phyloP scores from a whole-genome alignment of 2,329 filamentous ascomycete genomes.

The Akanthomyces muscarius region DNA sequence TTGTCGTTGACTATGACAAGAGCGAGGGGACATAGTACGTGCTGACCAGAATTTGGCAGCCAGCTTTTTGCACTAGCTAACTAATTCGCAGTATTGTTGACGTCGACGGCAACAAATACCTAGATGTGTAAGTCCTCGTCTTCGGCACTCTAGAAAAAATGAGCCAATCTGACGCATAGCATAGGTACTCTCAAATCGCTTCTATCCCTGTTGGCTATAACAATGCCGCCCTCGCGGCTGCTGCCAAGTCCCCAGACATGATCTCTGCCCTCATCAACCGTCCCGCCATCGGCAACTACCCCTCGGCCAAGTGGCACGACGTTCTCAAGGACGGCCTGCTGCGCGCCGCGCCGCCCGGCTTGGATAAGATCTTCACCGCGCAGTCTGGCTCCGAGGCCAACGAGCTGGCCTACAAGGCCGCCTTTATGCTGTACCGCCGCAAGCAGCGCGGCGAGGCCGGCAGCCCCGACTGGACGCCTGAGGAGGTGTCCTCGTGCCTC shows the following conservation, averaged over 20 bases:
- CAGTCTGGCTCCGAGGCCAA: slow-evolving; percentile 79
- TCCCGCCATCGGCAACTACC: slow-evolving; percentile 77
- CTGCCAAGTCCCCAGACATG: slow-evolving; percentile 68
- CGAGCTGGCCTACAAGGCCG: slow-evolving; percentile 81
- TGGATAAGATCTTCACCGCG: slow-evolving; percentile 77
- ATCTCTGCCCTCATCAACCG: slow-evolving; percentile 70
- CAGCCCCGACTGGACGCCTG: slow-evolving; percentile 68
- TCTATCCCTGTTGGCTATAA: slow-evolving; percentile 82
- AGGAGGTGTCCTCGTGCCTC: slow-evolving; percentile 66
- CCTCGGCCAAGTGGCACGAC: slow-evolving; percentile 68
- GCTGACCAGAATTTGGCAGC: too few relatives aligned
- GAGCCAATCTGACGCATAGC: not conserved
- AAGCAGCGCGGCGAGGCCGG: slow-evolving; percentile 64
- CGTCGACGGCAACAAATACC: slow-evolving; percentile 46
- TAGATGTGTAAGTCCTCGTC: slow-evolving; percentile 43
- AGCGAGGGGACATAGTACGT: slow-evolving; percentile 45
- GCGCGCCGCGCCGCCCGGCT: slow-evolving; percentile 67
- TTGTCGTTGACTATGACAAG: slow-evolving; percentile 50
- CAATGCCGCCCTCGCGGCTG: slow-evolving; percentile 63
- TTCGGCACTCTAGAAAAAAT: not conserved
- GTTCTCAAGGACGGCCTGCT: slow-evolving; percentile 69
- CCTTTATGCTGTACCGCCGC: slow-evolving; percentile 77
- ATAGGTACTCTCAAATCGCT: slow-evolving; percentile 72
- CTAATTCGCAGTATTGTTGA: slow-evolving; percentile 36
- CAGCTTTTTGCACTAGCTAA: not conserved